Base-by-base conservation (phyloP, 225 moss, liverwort and hornwort genomes). In the Pseudoscleropodium purum region DNA sequence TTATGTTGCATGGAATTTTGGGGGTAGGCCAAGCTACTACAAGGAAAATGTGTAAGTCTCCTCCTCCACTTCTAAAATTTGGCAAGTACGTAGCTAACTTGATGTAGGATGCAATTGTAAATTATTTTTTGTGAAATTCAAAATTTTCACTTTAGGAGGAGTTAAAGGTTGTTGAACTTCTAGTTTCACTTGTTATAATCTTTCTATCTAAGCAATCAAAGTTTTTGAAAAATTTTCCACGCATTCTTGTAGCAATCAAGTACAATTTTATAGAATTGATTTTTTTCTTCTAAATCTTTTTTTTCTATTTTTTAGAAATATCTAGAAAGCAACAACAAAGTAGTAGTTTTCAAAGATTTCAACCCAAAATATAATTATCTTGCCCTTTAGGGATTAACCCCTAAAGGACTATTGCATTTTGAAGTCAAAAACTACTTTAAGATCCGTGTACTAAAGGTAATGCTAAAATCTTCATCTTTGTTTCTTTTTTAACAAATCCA, bases 321-420 rank as follows among this genome's bases (percentile, higher is more conserved):
- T 74, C 29, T 45, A 29, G 10, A 29, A 26, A 29, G 3, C 2
- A 45, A 2, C 9, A 73, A 5, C 5, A 73, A 73, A 43, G 3
- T 29, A 45, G 29, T 45, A 43, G 7, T 41, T 72, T 39, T 41
- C 7, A 41, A 72, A 15, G 41, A 41, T 26, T 41, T 69, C 7
- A n/a, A 2, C 7, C 7, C 7, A 0, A 13, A 69, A 2, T 13
- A 13, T n/a, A n/a, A n/a, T n/a, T 54, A 18, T 18, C 54, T 54
- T 39, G 4, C 2, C 8, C 39, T 26, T 8, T 29, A 43, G 9
- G 4, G 2, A 73, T 15, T 41, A 73, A 16, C 3, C 0, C 1
- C 16, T 9, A 17, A 16, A 43, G 3, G 0, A 3, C 1, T 27
- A 3, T n/a, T 27, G 16, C 43, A 5, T 73, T 73, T 73, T 27